A percentile compares a stretch with the other conserved stretches of the same genome.
Evolutionary conservation across 106 monocot genomes (phyloP).

Genomic region (Platanthera zijinensis): DNA sequence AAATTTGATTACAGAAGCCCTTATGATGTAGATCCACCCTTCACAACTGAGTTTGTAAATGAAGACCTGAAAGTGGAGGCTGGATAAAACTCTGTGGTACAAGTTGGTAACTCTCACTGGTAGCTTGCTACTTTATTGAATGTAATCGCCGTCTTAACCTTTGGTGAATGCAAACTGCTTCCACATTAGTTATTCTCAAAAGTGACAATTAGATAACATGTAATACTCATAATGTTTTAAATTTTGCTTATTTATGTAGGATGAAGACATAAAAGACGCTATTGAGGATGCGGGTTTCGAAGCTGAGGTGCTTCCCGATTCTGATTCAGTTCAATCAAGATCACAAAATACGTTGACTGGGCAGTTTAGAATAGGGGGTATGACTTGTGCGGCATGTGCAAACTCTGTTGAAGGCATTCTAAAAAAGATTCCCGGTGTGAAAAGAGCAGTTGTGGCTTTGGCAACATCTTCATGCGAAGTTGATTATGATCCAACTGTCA

Average conservation of each 20-base stretch:
- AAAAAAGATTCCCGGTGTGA: constrained; percentile 78
- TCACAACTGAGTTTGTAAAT: too few relatives aligned
- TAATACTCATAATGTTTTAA: not conserved
- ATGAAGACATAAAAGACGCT: constrained; percentile 70
- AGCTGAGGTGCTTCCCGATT: constrained; percentile 66
- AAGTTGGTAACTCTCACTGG: too few relatives aligned
- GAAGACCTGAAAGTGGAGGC: too few relatives aligned
- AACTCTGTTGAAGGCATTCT: constrained; percentile 92
- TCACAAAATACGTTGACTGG: constrained; percentile 47
- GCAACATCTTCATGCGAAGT: constrained; percentile 86
- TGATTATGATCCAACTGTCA: constrained; percentile 71
- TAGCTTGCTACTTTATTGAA: too few relatives aligned
- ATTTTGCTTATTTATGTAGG: constrained; percentile 28
- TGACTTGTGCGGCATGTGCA: constrained; percentile 97
- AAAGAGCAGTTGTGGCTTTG: constrained; percentile 79
- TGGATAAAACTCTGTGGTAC: too few relatives aligned
- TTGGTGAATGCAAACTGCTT: too few relatives aligned
- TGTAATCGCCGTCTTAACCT: too few relatives aligned
- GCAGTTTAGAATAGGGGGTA: constrained; percentile 90
- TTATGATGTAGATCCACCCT: too few relatives aligned
- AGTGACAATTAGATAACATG: too few relatives aligned
- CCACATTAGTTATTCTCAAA: too few relatives aligned
- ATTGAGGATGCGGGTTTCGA: constrained; percentile 99
- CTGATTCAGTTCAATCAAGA: constrained; percentile 24
- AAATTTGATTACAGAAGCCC: too few relatives aligned